Conservation (phyloP, 2,329 filamentous ascomycete species). For the Torrubiella hemipterigena region DNA sequence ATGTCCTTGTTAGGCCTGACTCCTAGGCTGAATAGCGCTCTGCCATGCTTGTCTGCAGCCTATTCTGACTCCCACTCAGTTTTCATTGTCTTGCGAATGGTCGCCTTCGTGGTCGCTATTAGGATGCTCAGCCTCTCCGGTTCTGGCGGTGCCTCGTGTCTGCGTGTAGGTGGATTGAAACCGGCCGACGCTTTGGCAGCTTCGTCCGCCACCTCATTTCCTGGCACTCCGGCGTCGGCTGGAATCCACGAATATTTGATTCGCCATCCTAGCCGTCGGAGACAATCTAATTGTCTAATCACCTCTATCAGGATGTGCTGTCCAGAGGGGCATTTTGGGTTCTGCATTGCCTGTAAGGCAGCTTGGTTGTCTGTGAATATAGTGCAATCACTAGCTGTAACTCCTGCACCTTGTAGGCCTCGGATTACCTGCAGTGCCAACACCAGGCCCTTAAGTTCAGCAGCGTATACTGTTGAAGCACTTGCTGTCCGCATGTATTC, state of each 20-base stretch:
- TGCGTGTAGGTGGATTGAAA: constrained; percentile 7
- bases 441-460: constrained; percentile 14
- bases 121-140: constrained; percentile 3
- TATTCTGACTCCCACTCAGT: constrained; percentile 7
- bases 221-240: constrained; percentile 10
- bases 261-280: constrained; percentile 4
- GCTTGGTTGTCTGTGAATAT: constrained; percentile 20
- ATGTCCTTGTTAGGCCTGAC: constrained; percentile 5
- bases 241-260: constrained; percentile 10
- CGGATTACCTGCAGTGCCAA: constrained; percentile 14
- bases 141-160: neutral
- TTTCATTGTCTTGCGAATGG: constrained; percentile 7
- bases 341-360: constrained; percentile 15
- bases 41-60: constrained; percentile 2
- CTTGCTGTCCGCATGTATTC: constrained; percentile 14
- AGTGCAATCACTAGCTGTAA: constrained; percentile 9
- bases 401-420: constrained; percentile 7
- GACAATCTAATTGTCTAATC: constrained; percentile 9
- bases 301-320: constrained; percentile 15
- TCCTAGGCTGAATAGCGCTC: constrained; percentile 7
- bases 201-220: constrained; percentile 12
- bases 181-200: constrained; percentile 25
- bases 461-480: constrained; percentile 16
- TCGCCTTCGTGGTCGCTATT: constrained; percentile 8
- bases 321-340: constrained; percentile 14